phyloP scores from a whole-genome alignment of 441 rosid genomes.

The Syzygium syzygioides region DNA sequence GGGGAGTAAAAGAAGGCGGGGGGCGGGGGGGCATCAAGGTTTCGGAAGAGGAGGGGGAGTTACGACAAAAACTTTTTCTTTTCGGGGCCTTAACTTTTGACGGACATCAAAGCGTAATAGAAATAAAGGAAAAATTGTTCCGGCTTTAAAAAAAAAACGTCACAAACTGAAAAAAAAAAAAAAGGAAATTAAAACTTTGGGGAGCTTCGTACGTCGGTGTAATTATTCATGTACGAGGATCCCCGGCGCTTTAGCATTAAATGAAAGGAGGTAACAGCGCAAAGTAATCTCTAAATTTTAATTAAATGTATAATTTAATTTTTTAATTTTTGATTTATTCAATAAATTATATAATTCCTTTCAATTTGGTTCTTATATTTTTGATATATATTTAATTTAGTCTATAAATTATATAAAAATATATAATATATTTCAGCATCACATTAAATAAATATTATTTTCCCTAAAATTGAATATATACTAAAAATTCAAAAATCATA shows the following conservation, averaged over 20 bases:
- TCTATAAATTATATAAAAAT: fast-evolving
- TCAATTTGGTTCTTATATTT: too few species aligned
- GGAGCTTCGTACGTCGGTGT: background rate
- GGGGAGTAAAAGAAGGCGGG: background rate
- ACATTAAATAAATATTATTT: too few species aligned
- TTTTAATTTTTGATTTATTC: too few species aligned
- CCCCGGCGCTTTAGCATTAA: background rate
- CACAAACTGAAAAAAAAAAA: background rate
- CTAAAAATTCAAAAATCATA: too few species aligned
- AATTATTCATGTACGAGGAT: background rate
- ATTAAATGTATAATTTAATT: too few species aligned
- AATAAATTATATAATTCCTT: too few species aligned
- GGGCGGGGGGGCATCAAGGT: background rate
- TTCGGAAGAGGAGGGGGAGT: background rate
- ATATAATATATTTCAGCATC: too few species aligned
- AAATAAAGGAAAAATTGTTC: too few species aligned
- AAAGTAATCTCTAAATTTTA: fast-evolving
- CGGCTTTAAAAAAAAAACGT: background rate
- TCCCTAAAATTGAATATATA: too few species aligned
- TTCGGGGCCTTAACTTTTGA: background rate
- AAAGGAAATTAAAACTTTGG: background rate
- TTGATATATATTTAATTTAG: too few species aligned
- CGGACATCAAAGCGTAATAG: background rate
- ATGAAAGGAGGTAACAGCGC: background rate
- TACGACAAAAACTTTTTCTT: background rate